These are phyloP conservation scores for Dioszegia crocea DNA, from an alignment of 768 basidiomycete species.

Conservation along the genomic window DNA sequence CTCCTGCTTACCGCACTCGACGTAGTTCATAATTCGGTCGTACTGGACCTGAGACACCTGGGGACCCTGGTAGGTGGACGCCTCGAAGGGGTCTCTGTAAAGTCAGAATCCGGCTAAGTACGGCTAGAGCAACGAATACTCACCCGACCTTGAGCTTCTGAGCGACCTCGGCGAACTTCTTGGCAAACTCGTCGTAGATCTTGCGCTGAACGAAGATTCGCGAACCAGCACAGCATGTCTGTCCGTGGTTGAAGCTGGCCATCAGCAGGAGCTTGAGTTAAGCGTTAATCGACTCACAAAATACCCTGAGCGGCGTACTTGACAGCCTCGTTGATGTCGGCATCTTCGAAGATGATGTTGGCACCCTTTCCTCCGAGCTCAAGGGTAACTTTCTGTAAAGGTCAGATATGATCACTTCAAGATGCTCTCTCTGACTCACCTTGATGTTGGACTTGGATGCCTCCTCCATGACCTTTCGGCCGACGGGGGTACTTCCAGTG, in stretches of 20 bases:
- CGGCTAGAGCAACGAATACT: not conserved
- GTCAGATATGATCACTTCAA: constrained; percentile 42
- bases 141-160: constrained; percentile 66
- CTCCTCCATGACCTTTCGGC: constrained; percentile 77
- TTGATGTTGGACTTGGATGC: constrained; percentile 73
- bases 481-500: constrained; percentile 54
- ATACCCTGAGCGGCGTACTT: constrained; percentile 60
- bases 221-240: constrained; percentile 42
- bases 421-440: not conserved
- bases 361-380: constrained; percentile 73
- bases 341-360: constrained; percentile 49
- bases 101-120: not conserved
- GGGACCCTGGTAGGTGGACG: constrained; percentile 71
- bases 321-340: constrained; percentile 44
- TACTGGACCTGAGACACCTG: constrained; percentile 59
- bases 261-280: not conserved
- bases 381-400: constrained; percentile 62
- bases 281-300: constrained; percentile 52
- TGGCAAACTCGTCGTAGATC: constrained; percentile 44
- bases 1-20: constrained; percentile 67
- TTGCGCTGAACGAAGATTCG: constrained; percentile 43
- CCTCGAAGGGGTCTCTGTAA: constrained; percentile 65
- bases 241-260: constrained; percentile 21
- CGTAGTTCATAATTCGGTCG: constrained; percentile 65
- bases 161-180: constrained; percentile 55